phyloP scores from a whole-genome alignment of 805 yeast genomes.

The Ogataea nonfermentans region DNA sequence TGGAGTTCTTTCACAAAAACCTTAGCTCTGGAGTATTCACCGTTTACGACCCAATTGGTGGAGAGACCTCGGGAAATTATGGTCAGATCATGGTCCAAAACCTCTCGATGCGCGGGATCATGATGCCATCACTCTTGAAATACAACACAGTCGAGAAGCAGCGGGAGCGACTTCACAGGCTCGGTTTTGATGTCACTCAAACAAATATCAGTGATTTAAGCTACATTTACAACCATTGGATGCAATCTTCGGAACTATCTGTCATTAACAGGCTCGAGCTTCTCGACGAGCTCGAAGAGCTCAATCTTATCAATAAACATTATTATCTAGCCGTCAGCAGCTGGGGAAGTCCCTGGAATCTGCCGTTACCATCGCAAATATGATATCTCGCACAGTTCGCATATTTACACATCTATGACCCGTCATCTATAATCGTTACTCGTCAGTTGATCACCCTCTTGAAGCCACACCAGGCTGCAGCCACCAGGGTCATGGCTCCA shows the following conservation, averaged over 20 bases:
- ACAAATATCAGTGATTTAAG: slow-evolving; percentile 47
- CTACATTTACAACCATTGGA: slow-evolving; percentile 42
- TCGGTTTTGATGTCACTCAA: slow-evolving; percentile 25
- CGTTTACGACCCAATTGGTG: slow-evolving; percentile 70
- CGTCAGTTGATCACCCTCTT: slow-evolving; percentile 41
- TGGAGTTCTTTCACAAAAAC: slow-evolving; percentile 40
- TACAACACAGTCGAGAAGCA: slow-evolving; percentile 49
- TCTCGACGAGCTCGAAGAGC: slow-evolving; percentile 75
- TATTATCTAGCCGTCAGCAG: slow-evolving; percentile 44
- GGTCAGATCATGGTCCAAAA: slow-evolving; percentile 69
- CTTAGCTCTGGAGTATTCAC: slow-evolving; percentile 35
- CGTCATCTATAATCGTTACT: slow-evolving; percentile 14
- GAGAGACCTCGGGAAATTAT: slow-evolving; percentile 47
- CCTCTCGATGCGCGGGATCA: slow-evolving; percentile 57
- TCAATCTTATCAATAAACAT: slow-evolving; percentile 58
- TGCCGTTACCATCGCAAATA: slow-evolving; percentile 10
- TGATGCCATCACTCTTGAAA: slow-evolving; percentile 53
- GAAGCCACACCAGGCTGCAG: slow-evolving; percentile 89
- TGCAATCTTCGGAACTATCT: slow-evolving; percentile 36
- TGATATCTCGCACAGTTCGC: slow-evolving; percentile 14
- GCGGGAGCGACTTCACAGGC: slow-evolving; percentile 33
- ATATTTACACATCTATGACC: slow-evolving; percentile 12
- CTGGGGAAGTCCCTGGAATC: slow-evolving; percentile 24
- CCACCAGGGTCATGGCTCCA: slow-evolving; percentile 81
- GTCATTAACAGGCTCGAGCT: slow-evolving; percentile 57